Percentiles rank a stretch among this genome's conserved stretches.
Conservation (phyloP, 2,329 filamentous ascomycete genomes). For the Botryotinia calthae region DNA sequence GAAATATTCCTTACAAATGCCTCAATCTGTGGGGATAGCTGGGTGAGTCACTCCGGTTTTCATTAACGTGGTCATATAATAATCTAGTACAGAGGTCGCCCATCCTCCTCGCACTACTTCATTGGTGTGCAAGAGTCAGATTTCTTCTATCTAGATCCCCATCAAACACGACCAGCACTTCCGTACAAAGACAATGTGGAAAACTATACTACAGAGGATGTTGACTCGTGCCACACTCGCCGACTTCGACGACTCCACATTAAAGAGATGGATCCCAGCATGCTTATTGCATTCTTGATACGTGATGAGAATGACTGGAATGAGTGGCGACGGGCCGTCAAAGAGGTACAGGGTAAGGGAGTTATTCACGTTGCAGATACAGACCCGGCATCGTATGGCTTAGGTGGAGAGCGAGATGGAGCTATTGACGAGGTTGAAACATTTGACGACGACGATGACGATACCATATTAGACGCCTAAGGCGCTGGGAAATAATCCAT, state of each 20-base stretch:
- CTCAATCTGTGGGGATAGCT: conserved; percentile 93
- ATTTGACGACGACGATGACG: conserved; percentile 63
- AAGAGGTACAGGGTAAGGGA: conserved; percentile 73
- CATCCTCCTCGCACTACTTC: conserved; percentile 76
- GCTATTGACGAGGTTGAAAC: conserved; percentile 89
- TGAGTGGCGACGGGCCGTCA: conserved; percentile 74
- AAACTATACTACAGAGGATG: conserved; percentile 67
- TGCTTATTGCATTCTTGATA: conserved; percentile 93
- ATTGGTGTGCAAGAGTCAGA: conserved; percentile 69
- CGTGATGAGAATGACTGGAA: conserved; percentile 78
- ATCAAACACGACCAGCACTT: conserved; percentile 75
- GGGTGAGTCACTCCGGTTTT: conserved; percentile 56
- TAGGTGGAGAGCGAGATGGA: conserved; percentile 59
- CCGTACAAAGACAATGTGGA: conserved; percentile 57
- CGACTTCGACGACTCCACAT: conserved; percentile 80
- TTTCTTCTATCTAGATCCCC: conserved; percentile 94
- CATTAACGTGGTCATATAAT: conserved; percentile 17
- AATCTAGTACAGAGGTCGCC: conserved; percentile 65
- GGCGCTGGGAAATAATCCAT: background rate
- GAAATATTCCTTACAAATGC: conserved; percentile 77
- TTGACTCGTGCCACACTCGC: conserved; percentile 83
- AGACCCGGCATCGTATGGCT: conserved; percentile 57
- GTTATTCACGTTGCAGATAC: conserved; percentile 81
- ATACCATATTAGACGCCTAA: conserved; percentile 39
- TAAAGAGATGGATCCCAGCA: conserved; percentile 94